Conservation (phyloP, 805 yeast genomes). For the Sugiyamaella smithiae region DNA sequence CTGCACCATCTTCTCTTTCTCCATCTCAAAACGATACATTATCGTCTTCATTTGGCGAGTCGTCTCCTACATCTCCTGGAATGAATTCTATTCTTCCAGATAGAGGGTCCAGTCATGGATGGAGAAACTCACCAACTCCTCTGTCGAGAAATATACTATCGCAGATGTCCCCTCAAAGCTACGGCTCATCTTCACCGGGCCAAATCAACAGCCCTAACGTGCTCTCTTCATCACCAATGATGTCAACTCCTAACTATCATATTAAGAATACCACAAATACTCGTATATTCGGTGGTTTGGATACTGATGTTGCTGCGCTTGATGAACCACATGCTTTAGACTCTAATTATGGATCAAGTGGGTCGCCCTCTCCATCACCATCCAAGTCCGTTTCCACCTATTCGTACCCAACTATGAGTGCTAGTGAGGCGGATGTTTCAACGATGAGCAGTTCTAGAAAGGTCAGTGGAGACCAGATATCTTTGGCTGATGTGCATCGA, state of each 20-base stretch:
- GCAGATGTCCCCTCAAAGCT: neutral
- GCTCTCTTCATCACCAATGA: slow-evolving; percentile 7
- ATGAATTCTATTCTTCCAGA: neutral
- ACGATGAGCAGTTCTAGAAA: neutral
- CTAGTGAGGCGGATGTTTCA: neutral
- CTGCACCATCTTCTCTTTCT: slow-evolving; percentile 2
- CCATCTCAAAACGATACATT: neutral
- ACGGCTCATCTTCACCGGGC: neutral
- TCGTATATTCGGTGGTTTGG: neutral
- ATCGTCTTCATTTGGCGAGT: slow-evolving; percentile 7
- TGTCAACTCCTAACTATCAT: slow-evolving; percentile 11
- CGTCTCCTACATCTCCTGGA: slow-evolving; percentile 1
- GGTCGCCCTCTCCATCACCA: slow-evolving; percentile 6
- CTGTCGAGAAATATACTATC: neutral
- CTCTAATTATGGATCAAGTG: neutral
- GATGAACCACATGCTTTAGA: neutral
- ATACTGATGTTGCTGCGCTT: neutral
- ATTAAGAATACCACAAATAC: slow-evolving; percentile 1
- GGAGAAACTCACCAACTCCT: slow-evolving; percentile 4
- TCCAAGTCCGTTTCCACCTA: neutral
- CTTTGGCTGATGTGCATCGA: neutral
- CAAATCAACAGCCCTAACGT: neutral
- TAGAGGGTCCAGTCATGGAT: slow-evolving; percentile 5
- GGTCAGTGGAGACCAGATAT: neutral
- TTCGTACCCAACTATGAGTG: neutral